Conservation (phyloP, 2,329 filamentous ascomycete genomes). For the Torrubiella hemipterigena region DNA sequence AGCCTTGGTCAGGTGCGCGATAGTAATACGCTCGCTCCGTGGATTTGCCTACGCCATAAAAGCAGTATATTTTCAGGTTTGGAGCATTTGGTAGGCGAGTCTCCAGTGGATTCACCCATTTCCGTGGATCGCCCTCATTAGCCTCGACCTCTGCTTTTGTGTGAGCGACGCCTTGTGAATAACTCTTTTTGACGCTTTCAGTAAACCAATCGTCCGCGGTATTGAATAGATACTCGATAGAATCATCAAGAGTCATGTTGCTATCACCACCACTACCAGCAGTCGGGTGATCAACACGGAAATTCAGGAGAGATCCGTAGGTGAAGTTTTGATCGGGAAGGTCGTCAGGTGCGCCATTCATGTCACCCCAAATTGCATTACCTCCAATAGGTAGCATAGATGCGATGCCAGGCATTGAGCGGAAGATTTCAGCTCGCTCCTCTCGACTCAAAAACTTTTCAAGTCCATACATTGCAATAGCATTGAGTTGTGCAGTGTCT, state of each 20-base stretch:
- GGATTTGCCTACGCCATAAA: constrained; percentile 89
- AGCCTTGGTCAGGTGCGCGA: constrained; percentile 51
- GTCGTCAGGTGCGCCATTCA: constrained; percentile 82
- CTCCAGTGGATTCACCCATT: constrained; percentile 94
- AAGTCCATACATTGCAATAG: constrained; percentile 91
- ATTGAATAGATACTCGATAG: constrained; percentile 65
- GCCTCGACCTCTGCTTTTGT: constrained; percentile 68
- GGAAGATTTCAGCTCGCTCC: constrained; percentile 86
- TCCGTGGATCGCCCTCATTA: constrained; percentile 63
- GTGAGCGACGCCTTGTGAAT: constrained; percentile 81
- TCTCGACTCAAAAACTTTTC: constrained; percentile 89
- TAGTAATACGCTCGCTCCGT: constrained; percentile 94
- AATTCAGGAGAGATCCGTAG: constrained; percentile 77
- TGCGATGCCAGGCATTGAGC: constrained; percentile 91
- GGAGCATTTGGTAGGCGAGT: constrained; percentile 78
- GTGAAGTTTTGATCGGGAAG: constrained; percentile 56
- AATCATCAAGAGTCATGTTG: constrained; percentile 74
- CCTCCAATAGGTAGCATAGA: constrained; percentile 95
- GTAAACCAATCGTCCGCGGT: constrained; percentile 80
- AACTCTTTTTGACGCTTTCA: constrained; percentile 58
- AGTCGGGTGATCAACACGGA: constrained; percentile 54
- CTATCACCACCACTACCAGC: constrained; percentile 49
- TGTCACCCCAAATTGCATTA: constrained; percentile 87
- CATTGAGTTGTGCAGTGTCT: constrained; percentile 90
- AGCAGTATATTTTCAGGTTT: constrained; percentile 89